Conservation (phyloP, 208 protist genomes). For the Acanthamoeba sp. region DNA sequence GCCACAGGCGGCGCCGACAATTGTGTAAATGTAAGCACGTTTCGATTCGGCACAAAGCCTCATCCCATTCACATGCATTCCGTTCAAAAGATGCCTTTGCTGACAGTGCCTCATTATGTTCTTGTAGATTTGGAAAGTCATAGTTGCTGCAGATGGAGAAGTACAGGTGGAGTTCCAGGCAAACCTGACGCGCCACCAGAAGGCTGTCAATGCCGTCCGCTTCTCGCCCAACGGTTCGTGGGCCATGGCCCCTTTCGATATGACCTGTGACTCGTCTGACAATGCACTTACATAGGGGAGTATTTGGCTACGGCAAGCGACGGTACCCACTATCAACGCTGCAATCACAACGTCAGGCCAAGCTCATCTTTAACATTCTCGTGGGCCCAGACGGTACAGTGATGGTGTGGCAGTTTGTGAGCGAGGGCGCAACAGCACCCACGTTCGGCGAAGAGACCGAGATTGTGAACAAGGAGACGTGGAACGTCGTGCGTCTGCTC, state of each 20-base stretch:
- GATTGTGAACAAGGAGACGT: conserved; percentile 61
- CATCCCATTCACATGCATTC: neutral
- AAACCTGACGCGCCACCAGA: conserved; percentile 32
- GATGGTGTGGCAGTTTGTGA: conserved; percentile 30
- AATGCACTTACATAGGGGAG: neutral
- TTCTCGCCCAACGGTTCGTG: conserved; percentile 59
- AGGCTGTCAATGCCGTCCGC: conserved; percentile 50
- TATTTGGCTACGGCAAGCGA: conserved; percentile 53
- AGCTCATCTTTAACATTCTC: neutral
- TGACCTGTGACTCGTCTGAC: neutral
- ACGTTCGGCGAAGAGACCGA: conserved; percentile 47
- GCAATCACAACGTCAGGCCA: too few relatives aligned
- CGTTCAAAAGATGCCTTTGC: neutral
- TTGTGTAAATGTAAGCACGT: conserved; percentile 31
- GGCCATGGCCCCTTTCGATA: neutral
- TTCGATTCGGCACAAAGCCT: neutral
- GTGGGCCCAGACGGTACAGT: conserved; percentile 29
- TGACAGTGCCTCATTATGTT: neutral
- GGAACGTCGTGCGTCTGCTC: conserved; percentile 50
- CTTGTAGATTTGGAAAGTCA: neutral
- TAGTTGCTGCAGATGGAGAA: neutral
- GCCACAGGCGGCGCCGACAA: conserved; percentile 51
- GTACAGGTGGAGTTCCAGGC: conserved; percentile 56
- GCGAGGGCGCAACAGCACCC: neutral
- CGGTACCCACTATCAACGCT: neutral